Evolutionary conservation across 2,329 filamentous ascomycete genomes (phyloP), one percentile per base, ranked within the genome.

Genomic region (Pseudopyrenochaeta lycopersici): DNA sequence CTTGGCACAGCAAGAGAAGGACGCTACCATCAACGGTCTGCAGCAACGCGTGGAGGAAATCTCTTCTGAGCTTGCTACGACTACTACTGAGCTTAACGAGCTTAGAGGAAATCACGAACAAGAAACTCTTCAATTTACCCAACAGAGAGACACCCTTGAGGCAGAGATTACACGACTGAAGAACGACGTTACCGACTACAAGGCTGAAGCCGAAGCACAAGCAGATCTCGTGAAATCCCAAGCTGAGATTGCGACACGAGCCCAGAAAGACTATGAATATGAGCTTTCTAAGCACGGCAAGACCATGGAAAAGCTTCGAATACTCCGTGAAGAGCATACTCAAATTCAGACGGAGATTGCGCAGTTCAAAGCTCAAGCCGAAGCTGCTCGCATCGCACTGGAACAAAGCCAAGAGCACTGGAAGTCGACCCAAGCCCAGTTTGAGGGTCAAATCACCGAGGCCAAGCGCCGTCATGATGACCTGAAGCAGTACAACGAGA

Each of bases 241-340:
- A 75, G 93, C 94, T 23, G 90, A 96, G 39, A 98, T 99, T 68
- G 92, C 95, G 2, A 88, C 92, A 47, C 90, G 92, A 74, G 92
- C 95, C 3, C 95, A 99, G 73, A 90, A 96, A 71, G 93, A 95
- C 64, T 99, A 99, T 71, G 96, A 99, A 75, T 88, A 88, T 58
- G 95, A 99, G 74, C 84, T 99, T 10, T 85, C 97, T 67, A 97
- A 95, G 79, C 95, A 99, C 76, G 94, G 93, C 1, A 92, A 97
- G 62, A 95, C 94, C n/a, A 91, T 94, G 11, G 93, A 92, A 76
- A 85, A 87, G 31, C 82, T 97, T 12, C 92, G 96, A 64, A 83
- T 83, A 47, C 81, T 97, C 43, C 90, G 95, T 46, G 82, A 83
- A 3, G 92, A 98, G 61, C 85, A 90, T 75, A 95, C 96, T 68